These are phyloP conservation scores for Tetracladium marchalianum DNA, from an alignment of 495 filamentous ascomycete genomes.

Conservation along the genomic window DNA sequence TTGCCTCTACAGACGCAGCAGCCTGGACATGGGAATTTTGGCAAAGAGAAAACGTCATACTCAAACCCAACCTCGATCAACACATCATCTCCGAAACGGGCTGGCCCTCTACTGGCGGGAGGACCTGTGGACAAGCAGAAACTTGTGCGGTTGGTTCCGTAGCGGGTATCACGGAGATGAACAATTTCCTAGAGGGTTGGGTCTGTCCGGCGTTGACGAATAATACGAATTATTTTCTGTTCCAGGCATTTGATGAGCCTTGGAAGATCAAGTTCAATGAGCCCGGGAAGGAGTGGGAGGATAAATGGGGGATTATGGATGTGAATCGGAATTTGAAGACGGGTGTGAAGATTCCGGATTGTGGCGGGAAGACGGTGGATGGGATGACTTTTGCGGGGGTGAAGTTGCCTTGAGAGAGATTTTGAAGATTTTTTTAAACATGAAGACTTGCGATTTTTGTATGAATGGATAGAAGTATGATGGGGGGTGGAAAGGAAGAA, in stretches of 20 bases:
- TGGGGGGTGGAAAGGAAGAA: too few species aligned
- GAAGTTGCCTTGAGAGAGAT: too few species aligned
- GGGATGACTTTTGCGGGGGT: background rate
- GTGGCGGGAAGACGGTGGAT: conserved; percentile 60
- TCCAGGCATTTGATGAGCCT: conserved; percentile 89
- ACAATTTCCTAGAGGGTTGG: conserved; percentile 76
- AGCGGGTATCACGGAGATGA: conserved; percentile 76
- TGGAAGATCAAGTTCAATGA: conserved; percentile 78
- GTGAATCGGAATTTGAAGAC: conserved; percentile 74
- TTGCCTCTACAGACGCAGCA: conserved; percentile 55
- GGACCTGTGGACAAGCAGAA: conserved; percentile 51
- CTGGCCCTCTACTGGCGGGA: conserved; percentile 84
- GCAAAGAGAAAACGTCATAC: conserved; percentile 48
- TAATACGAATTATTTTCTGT: conserved; percentile 92
- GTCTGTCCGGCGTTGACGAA: conserved; percentile 72
- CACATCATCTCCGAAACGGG: conserved; percentile 83
- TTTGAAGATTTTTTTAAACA: too few species aligned
- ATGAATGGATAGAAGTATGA: too few species aligned
- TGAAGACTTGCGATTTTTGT: too few species aligned
- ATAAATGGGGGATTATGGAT: conserved; percentile 93
- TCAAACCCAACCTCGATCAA: conserved; percentile 49
- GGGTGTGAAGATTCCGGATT: conserved; percentile 81
- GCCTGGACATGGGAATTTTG: conserved; percentile 84
- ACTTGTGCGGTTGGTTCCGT: conserved; percentile 56
- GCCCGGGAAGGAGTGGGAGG: conserved; percentile 73